Conservation (phyloP, 2,329 filamentous ascomycete species). For the Fusarium protoensiforme region DNA sequence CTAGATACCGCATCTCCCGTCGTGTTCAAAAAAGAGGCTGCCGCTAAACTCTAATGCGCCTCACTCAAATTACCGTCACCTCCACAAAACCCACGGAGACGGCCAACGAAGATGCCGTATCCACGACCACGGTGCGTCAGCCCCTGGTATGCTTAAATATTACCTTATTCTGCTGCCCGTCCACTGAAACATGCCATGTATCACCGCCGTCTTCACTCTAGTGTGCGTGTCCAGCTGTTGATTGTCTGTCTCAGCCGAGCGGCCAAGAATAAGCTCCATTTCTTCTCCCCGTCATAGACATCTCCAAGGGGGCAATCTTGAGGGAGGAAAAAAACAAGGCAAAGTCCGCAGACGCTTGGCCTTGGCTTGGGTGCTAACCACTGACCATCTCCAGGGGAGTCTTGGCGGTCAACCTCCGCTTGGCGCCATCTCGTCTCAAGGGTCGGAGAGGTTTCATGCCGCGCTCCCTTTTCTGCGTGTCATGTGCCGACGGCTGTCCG, state of each 20-base stretch:
- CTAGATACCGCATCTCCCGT: background rate
- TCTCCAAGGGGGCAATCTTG: background rate
- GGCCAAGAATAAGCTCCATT: background rate
- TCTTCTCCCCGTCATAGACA: background rate
- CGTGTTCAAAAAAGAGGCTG: background rate
- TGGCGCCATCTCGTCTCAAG: background rate
- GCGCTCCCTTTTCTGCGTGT: background rate
- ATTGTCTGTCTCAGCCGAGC: background rate
- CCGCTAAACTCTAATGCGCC: constrained; percentile 41
- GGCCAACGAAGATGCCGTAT: constrained; percentile 10
- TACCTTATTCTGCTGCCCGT: constrained; percentile 39
- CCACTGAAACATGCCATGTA: constrained; percentile 28
- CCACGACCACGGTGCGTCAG: background rate
- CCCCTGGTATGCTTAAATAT: constrained; percentile 45
- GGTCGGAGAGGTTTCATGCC: too few species aligned
- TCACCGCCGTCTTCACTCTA: background rate
- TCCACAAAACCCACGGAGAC: constrained; percentile 4
- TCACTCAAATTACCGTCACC: constrained; percentile 8
- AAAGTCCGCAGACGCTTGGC: background rate
- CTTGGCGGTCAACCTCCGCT: background rate
- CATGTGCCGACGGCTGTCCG: background rate
- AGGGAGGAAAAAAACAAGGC: background rate
- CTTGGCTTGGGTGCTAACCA: background rate
- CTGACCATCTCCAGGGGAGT: background rate
- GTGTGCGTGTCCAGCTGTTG: background rate